A percentile compares a stretch with the other conserved stretches of the same genome.
phyloP scores from a whole-genome alignment of 352 stramenopile genomes.

The Phytopythium litorale region DNA sequence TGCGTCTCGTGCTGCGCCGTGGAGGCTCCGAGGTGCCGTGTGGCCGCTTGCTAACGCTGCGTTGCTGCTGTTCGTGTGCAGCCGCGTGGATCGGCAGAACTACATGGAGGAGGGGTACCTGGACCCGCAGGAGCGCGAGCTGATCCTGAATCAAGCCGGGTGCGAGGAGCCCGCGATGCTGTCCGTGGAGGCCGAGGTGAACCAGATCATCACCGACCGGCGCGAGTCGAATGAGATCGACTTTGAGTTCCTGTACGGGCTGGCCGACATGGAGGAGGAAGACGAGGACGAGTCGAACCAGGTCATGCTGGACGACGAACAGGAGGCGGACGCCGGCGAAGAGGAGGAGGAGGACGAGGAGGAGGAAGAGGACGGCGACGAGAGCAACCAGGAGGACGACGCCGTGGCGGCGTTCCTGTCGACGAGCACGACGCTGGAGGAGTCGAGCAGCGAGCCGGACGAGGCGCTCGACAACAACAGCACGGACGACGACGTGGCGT shows the following conservation, averaged over 20 bases:
- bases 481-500: conserved; percentile 9
- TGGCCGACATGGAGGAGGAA: conserved; percentile 34
- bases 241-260: conserved; percentile 73
- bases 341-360: conserved; percentile 14
- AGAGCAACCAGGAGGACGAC: conserved; percentile 14
- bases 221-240: conserved; percentile 83
- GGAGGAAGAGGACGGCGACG: conserved; percentile 15
- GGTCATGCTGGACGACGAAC: conserved; percentile 12
- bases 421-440: conserved; percentile 4
- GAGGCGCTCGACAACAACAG: background rate
- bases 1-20: conserved; percentile 23
- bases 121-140: conserved; percentile 67
- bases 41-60: background rate
- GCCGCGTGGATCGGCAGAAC: conserved; percentile 67
- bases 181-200: conserved; percentile 77
- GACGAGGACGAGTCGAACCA: conserved; percentile 19
- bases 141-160: conserved; percentile 75
- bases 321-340: conserved; percentile 9
- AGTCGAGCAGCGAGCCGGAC: conserved; percentile 9
- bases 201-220: conserved; percentile 75
- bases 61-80: conserved; percentile 11
- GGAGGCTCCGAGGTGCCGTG: too few relatives aligned
- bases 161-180: conserved; percentile 66
- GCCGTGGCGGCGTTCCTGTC: conserved; percentile 3
- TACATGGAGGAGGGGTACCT: conserved; percentile 88